Evolutionary conservation across 768 basidiomycete genomes (phyloP).

Genomic region (Lactarius akahatsu): DNA sequence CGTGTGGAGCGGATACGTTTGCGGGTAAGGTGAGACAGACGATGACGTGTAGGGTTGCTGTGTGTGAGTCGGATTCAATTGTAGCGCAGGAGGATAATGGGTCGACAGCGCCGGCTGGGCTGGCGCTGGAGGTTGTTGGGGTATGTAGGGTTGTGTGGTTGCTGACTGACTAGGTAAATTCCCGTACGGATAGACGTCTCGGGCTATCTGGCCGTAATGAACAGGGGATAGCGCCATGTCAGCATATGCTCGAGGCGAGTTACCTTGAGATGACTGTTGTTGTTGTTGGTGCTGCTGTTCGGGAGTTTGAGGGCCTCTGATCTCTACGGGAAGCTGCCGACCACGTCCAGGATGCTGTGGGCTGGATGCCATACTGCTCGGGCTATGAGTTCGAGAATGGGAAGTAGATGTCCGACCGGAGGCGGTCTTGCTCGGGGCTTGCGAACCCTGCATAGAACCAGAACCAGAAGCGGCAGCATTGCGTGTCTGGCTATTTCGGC

Average conservation of each 20-base stretch:
- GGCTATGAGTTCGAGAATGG: conserved; percentile 48
- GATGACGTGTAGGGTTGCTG: conserved; percentile 28
- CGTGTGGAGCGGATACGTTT: conserved; percentile 27
- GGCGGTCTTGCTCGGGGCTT: conserved; percentile 42
- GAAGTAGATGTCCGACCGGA: conserved; percentile 39
- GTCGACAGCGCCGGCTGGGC: conserved; percentile 8
- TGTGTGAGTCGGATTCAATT: conserved; percentile 24
- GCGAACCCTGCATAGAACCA: conserved; percentile 36
- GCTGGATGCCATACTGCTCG: conserved; percentile 51
- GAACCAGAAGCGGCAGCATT: conserved; percentile 33
- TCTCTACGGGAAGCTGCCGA: conserved; percentile 21
- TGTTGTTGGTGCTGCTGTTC: conserved; percentile 11
- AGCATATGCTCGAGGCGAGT: conserved; percentile 21
- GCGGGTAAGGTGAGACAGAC: conserved; percentile 29
- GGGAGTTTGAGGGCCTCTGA: conserved; percentile 4
- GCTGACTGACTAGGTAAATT: conserved; percentile 15
- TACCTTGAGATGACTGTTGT: conserved; percentile 18
- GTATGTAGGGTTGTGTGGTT: conserved; percentile 10
- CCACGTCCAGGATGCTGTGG: conserved; percentile 36
- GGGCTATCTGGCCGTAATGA: conserved; percentile 22
- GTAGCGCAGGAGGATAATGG: conserved; percentile 23
- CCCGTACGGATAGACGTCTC: conserved; percentile 26
- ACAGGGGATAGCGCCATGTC: conserved; percentile 26
- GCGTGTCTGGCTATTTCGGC: conserved; percentile 31
- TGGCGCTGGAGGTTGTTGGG: conserved; percentile 8